Evolutionary conservation across 2,329 filamentous ascomycete species (phyloP).

Genomic region (Phialocephala subalpina): DNA sequence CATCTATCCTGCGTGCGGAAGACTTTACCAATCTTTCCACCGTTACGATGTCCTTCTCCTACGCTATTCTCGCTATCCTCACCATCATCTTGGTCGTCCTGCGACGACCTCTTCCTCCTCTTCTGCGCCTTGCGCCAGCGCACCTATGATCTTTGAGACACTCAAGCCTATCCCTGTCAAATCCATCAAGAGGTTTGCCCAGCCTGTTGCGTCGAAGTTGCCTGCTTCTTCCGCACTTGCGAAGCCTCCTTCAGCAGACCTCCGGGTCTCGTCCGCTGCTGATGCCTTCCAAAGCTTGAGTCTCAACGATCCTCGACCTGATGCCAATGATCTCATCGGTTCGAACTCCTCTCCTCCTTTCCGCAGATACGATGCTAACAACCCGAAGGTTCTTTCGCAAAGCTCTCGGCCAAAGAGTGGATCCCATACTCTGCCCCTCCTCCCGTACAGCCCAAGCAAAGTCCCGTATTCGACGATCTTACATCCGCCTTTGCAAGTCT

Average conservation of each 20-base stretch:
- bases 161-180: neutral
- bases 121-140: neutral
- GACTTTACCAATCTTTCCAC: conserved; percentile 1
- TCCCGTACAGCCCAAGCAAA: neutral
- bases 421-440: neutral
- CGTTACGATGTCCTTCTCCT: neutral
- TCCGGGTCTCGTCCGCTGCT: neutral
- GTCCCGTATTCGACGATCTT: neutral
- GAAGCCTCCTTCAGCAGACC: neutral
- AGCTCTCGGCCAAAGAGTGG: conserved; percentile 7
- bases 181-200: neutral
- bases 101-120: neutral
- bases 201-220: neutral
- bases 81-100: neutral
- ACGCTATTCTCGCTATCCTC: conserved; percentile 1
- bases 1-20: conserved; percentile 8
- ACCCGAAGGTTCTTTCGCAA: neutral
- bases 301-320: neutral
- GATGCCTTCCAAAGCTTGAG: neutral
- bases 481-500: neutral
- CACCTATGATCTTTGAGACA: neutral
- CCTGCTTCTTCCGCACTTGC: neutral
- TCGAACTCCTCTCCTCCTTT: neutral
- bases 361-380: neutral
- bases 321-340: neutral